Evolutionary conservation across 257 asterid genomes (phyloP).

Genomic region (Przewalskia tangutica): DNA sequence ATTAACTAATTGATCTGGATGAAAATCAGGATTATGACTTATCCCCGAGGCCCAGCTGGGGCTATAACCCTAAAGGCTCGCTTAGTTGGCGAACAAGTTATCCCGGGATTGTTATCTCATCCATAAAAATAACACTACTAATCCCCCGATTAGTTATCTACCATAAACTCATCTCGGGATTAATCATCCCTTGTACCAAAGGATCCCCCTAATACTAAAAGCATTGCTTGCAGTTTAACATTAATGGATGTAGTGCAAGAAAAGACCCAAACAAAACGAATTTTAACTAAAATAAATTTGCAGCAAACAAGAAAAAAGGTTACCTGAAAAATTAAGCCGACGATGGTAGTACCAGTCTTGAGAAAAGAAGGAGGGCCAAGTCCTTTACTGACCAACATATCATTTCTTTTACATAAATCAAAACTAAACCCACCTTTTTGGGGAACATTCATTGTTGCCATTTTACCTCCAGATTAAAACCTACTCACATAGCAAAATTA

Average conservation of each 20-base stretch:
- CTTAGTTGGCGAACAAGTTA: no score
- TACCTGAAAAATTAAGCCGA: conserved; percentile 79
- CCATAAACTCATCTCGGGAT: no score
- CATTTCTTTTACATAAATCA: conserved; percentile 81
- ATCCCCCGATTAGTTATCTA: no score
- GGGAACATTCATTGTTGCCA: conserved; percentile 20
- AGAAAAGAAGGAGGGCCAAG: conserved; percentile 51
- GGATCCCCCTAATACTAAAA: not conserved
- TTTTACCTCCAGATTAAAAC: not conserved
- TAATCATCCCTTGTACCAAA: no score
- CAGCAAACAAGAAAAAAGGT: not conserved
- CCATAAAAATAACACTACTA: no score
- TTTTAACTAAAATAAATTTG: not conserved
- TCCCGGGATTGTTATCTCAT: no score
- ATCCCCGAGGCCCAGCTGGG: not conserved
- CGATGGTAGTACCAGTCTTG: conserved; percentile 94
- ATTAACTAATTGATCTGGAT: not conserved
- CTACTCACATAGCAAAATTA: not conserved
- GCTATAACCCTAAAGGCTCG: not conserved
- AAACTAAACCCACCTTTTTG: conserved; percentile 67
- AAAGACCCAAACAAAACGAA: not conserved
- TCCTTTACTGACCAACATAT: conserved; percentile 72
- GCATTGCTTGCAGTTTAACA: not conserved
- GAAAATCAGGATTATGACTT: not conserved
- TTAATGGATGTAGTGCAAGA: not conserved